Evolutionary conservation across 495 filamentous ascomycete species (phyloP), one percentile per base, ranked within the genome.

Genomic region (Penicillium coprophilum): DNA sequence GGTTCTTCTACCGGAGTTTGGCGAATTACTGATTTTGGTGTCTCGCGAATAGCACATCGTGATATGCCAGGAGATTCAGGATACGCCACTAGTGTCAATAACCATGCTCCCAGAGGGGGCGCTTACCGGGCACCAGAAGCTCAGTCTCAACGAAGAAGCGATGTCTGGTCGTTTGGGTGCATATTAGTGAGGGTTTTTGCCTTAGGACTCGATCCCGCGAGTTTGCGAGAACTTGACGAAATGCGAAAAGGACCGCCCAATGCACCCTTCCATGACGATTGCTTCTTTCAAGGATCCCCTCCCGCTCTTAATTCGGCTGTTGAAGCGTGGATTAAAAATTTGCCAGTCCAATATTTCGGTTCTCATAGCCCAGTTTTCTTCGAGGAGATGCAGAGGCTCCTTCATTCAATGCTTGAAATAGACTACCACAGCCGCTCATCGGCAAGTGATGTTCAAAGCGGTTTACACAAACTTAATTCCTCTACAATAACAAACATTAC

Each of bases 131-230:
- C 48, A 28, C 48, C 48, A 13, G 48, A 51, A 10, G 5, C 17
- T 0, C 30, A n/a, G 11, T 6, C 31, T 40, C 31, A 38, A 36
- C 30, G 9, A 20, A 36, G 31, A 15, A 39, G 48, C 20, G 48
- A 51, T 23, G 32, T 51, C 23, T 51, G 48, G 48, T 51, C 48
- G 8, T 51, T 51, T 13, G 48, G 48, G 19, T 51, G 48, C 32
- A 51, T 51, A 38, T 32, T 51, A 9, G 19, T 19, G 30, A 32
- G 24, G 6, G 19, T 51, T 1, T 39, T 51, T 9, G 30, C 13
- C 17, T 38, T 51, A 19, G 48, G 48, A 1, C 31, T 51, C 6
- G 48, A 38, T 15, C 30, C 32, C 13, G 39, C 39, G 8, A 43
- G 39, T 21, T 8, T 43, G 8, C 1, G 17, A 21, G 39, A 43